Percentiles rank a stretch among this genome's conserved stretches.
These are phyloP conservation scores for Aspergillus piperis DNA, from an alignment of 2,329 filamentous ascomycete genomes.

Conservation along the genomic window DNA sequence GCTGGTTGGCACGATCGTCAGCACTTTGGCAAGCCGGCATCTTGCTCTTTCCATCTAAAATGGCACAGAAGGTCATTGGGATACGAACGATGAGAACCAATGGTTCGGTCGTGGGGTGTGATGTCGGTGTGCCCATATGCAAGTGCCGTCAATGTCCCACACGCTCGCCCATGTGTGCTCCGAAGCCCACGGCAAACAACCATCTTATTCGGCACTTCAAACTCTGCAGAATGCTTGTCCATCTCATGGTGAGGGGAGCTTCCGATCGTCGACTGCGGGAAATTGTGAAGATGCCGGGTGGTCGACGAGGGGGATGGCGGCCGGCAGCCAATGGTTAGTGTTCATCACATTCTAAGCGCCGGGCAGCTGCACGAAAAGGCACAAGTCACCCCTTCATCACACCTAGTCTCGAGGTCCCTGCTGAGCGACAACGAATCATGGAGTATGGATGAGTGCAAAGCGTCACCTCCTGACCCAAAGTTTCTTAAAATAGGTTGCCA, in stretches of 20 bases:
- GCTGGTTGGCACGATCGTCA: neutral
- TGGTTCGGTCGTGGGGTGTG: neutral
- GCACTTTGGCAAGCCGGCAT: neutral
- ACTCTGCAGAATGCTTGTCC: neutral
- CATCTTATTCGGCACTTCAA: neutral
- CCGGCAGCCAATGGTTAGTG: constrained; percentile 16
- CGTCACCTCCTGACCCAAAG: neutral
- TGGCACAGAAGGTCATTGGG: neutral
- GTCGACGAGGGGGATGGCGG: neutral
- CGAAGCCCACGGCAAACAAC: neutral
- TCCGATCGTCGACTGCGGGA: neutral
- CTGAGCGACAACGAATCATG: constrained; percentile 8
- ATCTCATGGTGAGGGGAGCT: neutral
- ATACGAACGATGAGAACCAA: neutral
- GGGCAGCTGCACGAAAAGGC: constrained; percentile 18
- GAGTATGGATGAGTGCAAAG: neutral
- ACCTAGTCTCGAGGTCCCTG: constrained; percentile 12
- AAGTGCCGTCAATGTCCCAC: neutral
- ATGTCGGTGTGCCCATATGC: constrained; percentile 3
- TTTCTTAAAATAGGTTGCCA: constrained; percentile 3
- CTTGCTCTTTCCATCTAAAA: neutral
- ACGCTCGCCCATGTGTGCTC: neutral
- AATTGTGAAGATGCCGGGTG: neutral
- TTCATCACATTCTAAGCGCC: constrained; percentile 21
- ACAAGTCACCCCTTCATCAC: constrained; percentile 16